phyloP scores from a whole-genome alignment of 2,329 filamentous ascomycete species.

The Cryphonectria nitschkei region DNA sequence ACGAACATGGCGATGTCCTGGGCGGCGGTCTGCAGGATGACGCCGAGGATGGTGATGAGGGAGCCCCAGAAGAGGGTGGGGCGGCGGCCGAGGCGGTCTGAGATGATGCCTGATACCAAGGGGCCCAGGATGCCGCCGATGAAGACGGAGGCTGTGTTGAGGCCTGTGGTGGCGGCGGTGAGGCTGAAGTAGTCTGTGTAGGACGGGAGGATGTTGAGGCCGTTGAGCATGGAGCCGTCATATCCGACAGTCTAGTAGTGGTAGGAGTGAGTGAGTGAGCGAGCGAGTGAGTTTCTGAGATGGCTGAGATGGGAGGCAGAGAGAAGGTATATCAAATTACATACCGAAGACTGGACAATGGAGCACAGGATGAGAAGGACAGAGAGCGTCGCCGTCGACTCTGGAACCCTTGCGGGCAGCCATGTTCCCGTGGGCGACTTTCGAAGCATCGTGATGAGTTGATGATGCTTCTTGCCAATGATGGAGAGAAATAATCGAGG shows the following conservation, averaged over 20 bases:
- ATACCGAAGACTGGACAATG: conserved; percentile 48
- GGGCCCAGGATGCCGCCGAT: conserved; percentile 54
- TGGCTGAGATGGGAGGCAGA: not conserved
- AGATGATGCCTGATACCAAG: conserved; percentile 46
- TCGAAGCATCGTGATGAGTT: conserved; percentile 37
- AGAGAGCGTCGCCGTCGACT: conserved; percentile 45
- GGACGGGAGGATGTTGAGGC: conserved; percentile 59
- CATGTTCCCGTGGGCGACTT: conserved; percentile 47
- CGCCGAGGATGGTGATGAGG: conserved; percentile 47
- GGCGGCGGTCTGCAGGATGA: conserved; percentile 50
- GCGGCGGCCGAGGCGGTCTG: conserved; percentile 48
- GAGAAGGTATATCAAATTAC: not conserved
- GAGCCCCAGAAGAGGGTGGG: conserved; percentile 47
- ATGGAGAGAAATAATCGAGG: not conserved
- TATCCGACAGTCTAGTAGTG: conserved; percentile 46
- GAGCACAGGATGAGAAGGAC: conserved; percentile 48
- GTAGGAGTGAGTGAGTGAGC: not conserved
- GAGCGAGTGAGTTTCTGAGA: not conserved
- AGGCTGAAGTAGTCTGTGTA: conserved; percentile 61
- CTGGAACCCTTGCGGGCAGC: conserved; percentile 51
- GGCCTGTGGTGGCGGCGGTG: conserved; percentile 53
- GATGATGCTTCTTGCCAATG: not conserved
- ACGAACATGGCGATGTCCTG: conserved; percentile 58
- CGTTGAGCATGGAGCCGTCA: conserved; percentile 58
- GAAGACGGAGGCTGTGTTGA: conserved; percentile 60